These are phyloP conservation scores for Wallacemonas collosoma DNA, from an alignment of 208 protist genomes.

Conservation along the genomic window DNA sequence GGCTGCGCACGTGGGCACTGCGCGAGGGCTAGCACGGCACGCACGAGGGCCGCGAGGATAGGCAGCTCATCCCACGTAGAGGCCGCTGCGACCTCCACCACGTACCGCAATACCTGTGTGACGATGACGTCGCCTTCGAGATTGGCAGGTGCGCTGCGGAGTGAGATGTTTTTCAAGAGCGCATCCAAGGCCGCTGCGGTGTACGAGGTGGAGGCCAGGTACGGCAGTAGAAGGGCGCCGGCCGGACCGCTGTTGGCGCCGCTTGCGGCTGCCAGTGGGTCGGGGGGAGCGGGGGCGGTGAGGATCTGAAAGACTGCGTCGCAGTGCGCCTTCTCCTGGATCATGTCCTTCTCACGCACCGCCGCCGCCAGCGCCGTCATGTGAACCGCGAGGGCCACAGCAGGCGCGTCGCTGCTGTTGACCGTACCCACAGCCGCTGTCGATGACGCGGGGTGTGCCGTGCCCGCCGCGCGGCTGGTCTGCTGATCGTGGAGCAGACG, in stretches of 20 bases:
- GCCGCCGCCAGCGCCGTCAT: conserved; percentile 56
- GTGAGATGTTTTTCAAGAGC: conserved; percentile 64
- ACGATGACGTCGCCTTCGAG: conserved; percentile 50
- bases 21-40: conserved; percentile 49
- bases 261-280: not conserved
- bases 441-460: conserved; percentile 17
- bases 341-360: conserved; percentile 38
- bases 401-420: not conserved
- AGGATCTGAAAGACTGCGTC: conserved; percentile 47
- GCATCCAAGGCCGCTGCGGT: conserved; percentile 50
- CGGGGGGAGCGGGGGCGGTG: conserved; percentile 13
- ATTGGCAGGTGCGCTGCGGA: conserved; percentile 27
- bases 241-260: conserved; percentile 20
- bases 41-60: conserved; percentile 46
- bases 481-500: conserved; percentile 16
- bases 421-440: not conserved
- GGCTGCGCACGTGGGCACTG: conserved; percentile 39
- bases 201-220: conserved; percentile 73
- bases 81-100: conserved; percentile 53
- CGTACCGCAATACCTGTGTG: conserved; percentile 65
- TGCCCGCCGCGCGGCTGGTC: not conserved
- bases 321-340: conserved; percentile 41
- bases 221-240: conserved; percentile 70
- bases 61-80: conserved; percentile 51
- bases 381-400: conserved; percentile 42